Evolutionary conservation across 257 asterid species (phyloP).

Genomic region (Cinchona pubescens): DNA sequence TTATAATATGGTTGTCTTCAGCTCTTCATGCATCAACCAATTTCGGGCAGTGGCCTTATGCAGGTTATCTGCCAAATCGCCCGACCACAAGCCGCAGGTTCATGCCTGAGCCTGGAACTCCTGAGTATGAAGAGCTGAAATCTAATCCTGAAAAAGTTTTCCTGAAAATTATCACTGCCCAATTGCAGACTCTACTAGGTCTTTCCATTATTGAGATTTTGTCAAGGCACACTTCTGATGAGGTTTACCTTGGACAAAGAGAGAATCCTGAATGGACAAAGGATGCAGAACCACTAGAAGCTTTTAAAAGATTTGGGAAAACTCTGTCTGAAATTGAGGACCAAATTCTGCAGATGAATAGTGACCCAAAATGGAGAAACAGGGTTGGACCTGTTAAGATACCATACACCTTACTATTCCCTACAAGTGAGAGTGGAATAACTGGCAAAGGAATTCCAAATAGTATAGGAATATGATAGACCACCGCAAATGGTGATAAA

Average conservation of each 20-base stretch:
- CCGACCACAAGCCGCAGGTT: conserved; percentile 66
- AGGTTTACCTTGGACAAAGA: conserved; percentile 67
- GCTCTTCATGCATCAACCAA: conserved; percentile 84
- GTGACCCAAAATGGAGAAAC: conserved; percentile 55
- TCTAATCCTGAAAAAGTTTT: conserved; percentile 57
- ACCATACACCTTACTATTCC: conserved; percentile 67
- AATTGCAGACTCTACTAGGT: conserved; percentile 55
- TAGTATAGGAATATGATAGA: conserved; percentile 35
- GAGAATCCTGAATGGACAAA: conserved; percentile 69
- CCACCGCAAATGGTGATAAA: too few species aligned
- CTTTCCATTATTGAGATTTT: conserved; percentile 61
- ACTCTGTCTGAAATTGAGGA: conserved; percentile 50
- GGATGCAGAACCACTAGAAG: conserved; percentile 45
- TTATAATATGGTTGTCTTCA: conserved; percentile 69
- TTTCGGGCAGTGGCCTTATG: conserved; percentile 74
- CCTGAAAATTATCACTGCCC: conserved; percentile 66
- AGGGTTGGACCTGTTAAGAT: conserved; percentile 64
- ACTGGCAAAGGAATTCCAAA: conserved; percentile 82
- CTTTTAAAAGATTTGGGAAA: conserved; percentile 53
- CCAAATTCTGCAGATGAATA: conserved; percentile 17
- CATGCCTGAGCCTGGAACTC: conserved; percentile 55
- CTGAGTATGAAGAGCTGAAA: conserved; percentile 63
- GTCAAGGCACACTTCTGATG: conserved; percentile 72
- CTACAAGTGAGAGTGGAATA: conserved; percentile 62
- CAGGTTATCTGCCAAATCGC: conserved; percentile 65